phyloP scores from a whole-genome alignment of 345 rosid genomes.

The Pseudoturritis turrita region DNA sequence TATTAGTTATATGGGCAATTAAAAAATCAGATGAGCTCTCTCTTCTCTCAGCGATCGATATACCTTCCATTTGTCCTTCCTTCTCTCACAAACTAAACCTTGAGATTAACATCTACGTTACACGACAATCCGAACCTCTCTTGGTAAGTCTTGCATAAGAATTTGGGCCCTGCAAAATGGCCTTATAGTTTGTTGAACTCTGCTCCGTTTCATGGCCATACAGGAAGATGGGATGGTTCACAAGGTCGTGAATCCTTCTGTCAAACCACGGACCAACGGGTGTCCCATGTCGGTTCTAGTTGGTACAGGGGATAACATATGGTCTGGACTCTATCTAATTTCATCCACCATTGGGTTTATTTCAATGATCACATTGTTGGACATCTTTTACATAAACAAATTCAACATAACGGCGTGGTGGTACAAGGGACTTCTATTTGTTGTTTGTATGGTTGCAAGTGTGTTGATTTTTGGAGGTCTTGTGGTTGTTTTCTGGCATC shows the following conservation, averaged over 20 bases:
- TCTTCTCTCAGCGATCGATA: conserved; percentile 55
- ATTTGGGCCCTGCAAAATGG: neutral
- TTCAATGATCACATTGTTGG: conserved; percentile 37
- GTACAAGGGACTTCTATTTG: conserved; percentile 73
- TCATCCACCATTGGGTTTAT: conserved; percentile 57
- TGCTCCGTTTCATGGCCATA: conserved; percentile 4
- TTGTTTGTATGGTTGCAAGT: conserved; percentile 63
- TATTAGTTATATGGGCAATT: conserved; percentile 78
- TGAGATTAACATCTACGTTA: conserved; percentile 55
- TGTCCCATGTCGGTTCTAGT: conserved; percentile 65
- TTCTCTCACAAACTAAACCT: conserved; percentile 50
- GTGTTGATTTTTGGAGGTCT: conserved; percentile 62
- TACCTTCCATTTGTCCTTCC: conserved; percentile 58
- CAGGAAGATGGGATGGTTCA: conserved; percentile 73
- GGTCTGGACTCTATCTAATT: conserved; percentile 71
- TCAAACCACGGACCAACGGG: conserved; percentile 34
- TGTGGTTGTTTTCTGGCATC: conserved; percentile 66
- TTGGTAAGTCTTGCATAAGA: conserved; percentile 43
- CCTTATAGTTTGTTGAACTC: neutral
- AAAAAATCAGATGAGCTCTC: conserved; percentile 73
- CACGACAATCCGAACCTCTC: conserved; percentile 66
- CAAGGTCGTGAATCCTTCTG: conserved; percentile 25
- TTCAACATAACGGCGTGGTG: conserved; percentile 58
- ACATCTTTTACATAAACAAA: conserved; percentile 57
- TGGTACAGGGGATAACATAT: conserved; percentile 65